Base-by-base conservation (phyloP, 768 basidiomycete species). In the Gymnopilus dilepis region DNA sequence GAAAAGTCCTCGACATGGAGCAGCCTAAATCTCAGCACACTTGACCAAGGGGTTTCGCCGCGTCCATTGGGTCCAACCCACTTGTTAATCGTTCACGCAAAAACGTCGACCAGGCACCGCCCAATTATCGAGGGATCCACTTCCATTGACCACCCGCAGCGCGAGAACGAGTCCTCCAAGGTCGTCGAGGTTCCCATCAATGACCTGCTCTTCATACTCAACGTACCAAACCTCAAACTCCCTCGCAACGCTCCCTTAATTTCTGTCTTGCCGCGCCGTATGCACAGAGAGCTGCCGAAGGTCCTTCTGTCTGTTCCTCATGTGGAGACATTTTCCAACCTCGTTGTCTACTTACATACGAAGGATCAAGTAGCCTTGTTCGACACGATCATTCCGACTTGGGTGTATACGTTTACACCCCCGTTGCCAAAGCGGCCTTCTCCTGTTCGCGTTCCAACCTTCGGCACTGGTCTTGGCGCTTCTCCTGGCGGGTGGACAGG, bases 351-450 rank as follows among this genome's bases (percentile, higher is more conserved):
- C 56, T 57, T 80, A 2, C 79, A 80, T 61, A 79, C 77, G 4
- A 71, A 71, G 60, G 76, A 80, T 56, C 75, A 76, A 58, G 76
- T 72, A 7, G 74, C 73, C 41, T 51, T 80, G n/a, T 76, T 80
- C 56, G 62, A 77, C 21, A 65, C 60, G 11, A 38, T 78, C 15
- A 67, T 80, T 28, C 78, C 79, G 1, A 73, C 75, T 58, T 78
- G 77, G 77, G 72, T 79, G 31, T 67, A 73, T 3, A 77, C 76
- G 62, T 33, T 75, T 13, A 74, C 76, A 67, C 71, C 78, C 60
- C 77, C 77, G 6, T 56, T 77, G 38, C 73, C 72, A 6, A 52
- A 45, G 7, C 17, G 50, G 13, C 45, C 58, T 6, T 13, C 3
- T 19, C 11, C 19, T 30, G 6, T 12, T 13, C 38, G 31, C 15